Base-by-base conservation (phyloP, 371 early-diverging fungal species). In the Dichotomocladium elegans region DNA sequence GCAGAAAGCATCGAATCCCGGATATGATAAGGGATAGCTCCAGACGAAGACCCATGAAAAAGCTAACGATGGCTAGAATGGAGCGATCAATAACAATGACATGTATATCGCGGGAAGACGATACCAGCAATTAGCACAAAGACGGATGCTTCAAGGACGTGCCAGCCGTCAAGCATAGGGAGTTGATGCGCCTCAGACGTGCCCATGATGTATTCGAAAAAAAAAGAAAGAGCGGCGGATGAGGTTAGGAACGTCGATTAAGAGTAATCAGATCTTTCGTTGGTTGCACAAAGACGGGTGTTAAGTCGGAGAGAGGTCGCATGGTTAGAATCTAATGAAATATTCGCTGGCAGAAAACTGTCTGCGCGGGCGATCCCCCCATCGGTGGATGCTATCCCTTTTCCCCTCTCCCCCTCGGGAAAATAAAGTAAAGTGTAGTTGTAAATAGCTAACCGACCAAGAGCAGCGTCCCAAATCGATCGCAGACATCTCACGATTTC, bases 101-200 rank as follows among this genome's bases (percentile, higher is more conserved):
- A 14, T 47, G 25, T 30, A 25, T 11, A 27, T 31, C 37, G 12
- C 41, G 11, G 9, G 7, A 22, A 9, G 9, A 22, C 15, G 22
- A 17, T 66, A 74, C 74, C 74, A 51, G 74, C 71, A 25, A 74
- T 33, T 3, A 74, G 22, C 8, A 74, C 57, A 55, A 68, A 68
- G 1, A 56, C 52, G 3, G 71, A 70, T 24, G 74, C 63, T 49
- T 66, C 65, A 5, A 48, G 33, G 3, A 74, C 74, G 61, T 74
- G 63, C 64, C 62, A 64, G 71, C 74, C 70, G 26, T 59, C 51
- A 29, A 73, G 59, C 7, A 48, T 52, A 4, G 60, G 41, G 43
- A 59, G 57, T 17, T 45, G 44, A 51, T 47, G 52, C 28, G 26
- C 31, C 30, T 11, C 15, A 9, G 21, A n/a, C n/a, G n/a, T n/a